phyloP scores from a whole-genome alignment of 208 protist genomes.

The Porcisia deanei region DNA sequence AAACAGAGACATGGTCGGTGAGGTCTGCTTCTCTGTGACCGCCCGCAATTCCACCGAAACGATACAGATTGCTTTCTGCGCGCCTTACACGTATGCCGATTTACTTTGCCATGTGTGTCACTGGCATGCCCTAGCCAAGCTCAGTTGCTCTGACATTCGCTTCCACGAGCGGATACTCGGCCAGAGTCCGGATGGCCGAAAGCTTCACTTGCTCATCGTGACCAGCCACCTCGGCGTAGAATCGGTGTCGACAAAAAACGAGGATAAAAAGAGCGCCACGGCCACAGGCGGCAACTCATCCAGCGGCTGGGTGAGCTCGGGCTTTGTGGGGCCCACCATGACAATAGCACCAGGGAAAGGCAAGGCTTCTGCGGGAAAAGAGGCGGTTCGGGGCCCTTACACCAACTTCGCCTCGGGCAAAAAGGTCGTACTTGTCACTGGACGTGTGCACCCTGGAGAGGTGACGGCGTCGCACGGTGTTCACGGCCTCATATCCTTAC shows the following conservation, averaged over 20 bases:
- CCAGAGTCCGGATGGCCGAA: conserved; percentile 76
- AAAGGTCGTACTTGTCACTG: conserved; percentile 86
- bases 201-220: conserved; percentile 82
- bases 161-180: conserved; percentile 88
- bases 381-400: conserved; percentile 60
- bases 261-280: neutral
- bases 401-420: conserved; percentile 77
- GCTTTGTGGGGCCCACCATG: neutral
- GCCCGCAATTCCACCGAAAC: conserved; percentile 51
- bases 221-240: conserved; percentile 46
- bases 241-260: neutral
- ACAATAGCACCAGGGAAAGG: conserved; percentile 4
- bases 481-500: conserved; percentile 91
- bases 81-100: conserved; percentile 87
- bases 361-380: conserved; percentile 6
- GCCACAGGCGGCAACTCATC: neutral
- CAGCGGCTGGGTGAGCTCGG: neutral
- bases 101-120: conserved; percentile 82
- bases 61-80: conserved; percentile 86
- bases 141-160: conserved; percentile 51
- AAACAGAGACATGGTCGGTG: conserved; percentile 60
- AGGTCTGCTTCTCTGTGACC: conserved; percentile 69
- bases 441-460: conserved; percentile 94
- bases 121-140: conserved; percentile 75
- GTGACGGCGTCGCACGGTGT: conserved; percentile 88